Base-by-base conservation (phyloP, 257 asterid genomes). In the Schizonepeta tenuifolia region DNA sequence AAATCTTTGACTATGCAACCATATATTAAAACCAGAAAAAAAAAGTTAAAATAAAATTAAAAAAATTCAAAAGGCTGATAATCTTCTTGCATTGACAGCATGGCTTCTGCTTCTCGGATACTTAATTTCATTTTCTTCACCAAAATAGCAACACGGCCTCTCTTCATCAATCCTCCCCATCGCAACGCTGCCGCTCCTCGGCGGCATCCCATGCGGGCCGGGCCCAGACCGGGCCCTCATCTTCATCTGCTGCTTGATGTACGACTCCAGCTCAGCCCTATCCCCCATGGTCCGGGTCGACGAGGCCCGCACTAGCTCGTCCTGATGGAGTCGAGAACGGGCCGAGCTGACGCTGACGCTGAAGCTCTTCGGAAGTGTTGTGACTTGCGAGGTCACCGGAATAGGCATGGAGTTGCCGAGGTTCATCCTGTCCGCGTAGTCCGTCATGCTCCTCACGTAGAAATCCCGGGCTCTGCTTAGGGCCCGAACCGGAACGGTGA, bases 111-210 rank as follows among this genome's bases (percentile, higher is more conserved):
- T 91, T 65, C 96, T 86, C 0, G 90, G 82, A 58, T 58, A 87
- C 22, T 75, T 80, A 13, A 44, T 26, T n/a, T 8, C 17, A n/a
- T 59, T 33, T 3, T 76, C 82, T 10, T 83, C 91, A 7, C 81
- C 84, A 50, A 82, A 82, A 77, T 74, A 68, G 75, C 38, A 80
- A 4, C 78, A 68, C 0, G 97, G 89, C 2, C 70, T 73, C 1
- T 92, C 97, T 65, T 92, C 97, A 73, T 89, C 97, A 36, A 92
- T 92, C 76, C 84, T 89, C 14, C 90, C 94, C 92, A 92, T 88
- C 0, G 86, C 93, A 0, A 88, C 96, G 11, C 96, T 92, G 68
- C 47, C 51, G 71, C 97, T 92, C 20, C 96, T 79, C 6, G 90
- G 90, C 72, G 87, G 86, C 83, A 72, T 73, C 53, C 67, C 75